Percentiles rank a stretch among this genome's conserved stretches.
phyloP scores from a whole-genome alignment of 2,329 filamentous ascomycete genomes.

The Pseudodiploospora longispora region DNA sequence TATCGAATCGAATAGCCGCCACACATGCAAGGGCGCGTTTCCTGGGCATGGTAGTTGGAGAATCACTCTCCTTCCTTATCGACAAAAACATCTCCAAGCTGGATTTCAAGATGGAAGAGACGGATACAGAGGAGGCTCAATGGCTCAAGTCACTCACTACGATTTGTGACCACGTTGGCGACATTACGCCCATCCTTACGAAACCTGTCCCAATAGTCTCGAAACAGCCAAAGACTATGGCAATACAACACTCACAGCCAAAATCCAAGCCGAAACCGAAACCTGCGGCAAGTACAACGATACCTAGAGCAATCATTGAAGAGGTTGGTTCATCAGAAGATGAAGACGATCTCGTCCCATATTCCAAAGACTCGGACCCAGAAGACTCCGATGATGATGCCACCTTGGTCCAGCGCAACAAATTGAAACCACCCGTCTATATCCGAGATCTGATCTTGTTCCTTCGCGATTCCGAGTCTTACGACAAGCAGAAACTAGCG shows the following conservation, averaged over 20 bases:
- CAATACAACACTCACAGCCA: constrained; percentile 7
- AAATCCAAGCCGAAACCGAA: constrained; percentile 23
- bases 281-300: constrained; percentile 19
- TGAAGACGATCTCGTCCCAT: constrained; percentile 62
- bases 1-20: constrained; percentile 78
- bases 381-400: constrained; percentile 93
- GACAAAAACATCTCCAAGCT: constrained; percentile 65
- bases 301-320: constrained; percentile 48
- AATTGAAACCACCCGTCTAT: constrained; percentile 79
- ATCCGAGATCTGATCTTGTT: constrained; percentile 75
- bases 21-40: constrained; percentile 70
- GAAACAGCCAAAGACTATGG: constrained; percentile 10
- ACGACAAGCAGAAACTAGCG: constrained; percentile 75
- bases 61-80: constrained; percentile 55
- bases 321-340: constrained; percentile 56
- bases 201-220: constrained; percentile 2
- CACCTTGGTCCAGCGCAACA: constrained; percentile 75
- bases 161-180: constrained; percentile 55
- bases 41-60: constrained; percentile 81
- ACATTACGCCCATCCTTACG: constrained; percentile 41
- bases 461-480: constrained; percentile 72
- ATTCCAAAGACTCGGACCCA: constrained; percentile 78
- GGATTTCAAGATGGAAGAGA: constrained; percentile 78
- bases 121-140: constrained; percentile 60
- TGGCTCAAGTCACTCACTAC: constrained; percentile 65